These are phyloP conservation scores for Herpetospermum pedunculosum DNA, from an alignment of 306 rosid species.

Conservation along the genomic window DNA sequence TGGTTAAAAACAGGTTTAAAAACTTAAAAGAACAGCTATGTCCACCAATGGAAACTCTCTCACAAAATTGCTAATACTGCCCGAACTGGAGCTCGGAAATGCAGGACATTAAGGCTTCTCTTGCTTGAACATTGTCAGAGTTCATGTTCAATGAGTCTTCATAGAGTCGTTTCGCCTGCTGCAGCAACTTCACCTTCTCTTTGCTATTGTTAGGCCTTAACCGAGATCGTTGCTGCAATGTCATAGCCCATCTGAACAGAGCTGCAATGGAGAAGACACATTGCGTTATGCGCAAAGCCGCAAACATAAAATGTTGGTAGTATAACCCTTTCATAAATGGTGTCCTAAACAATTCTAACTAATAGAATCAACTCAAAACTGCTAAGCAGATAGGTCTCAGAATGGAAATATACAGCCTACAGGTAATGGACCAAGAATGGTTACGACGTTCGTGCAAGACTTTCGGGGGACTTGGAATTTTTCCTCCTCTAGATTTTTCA, in stretches of 20 bases:
- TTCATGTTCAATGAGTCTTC: constrained; percentile 77
- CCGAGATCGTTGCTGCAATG: constrained; percentile 84
- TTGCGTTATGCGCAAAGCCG: background rate
- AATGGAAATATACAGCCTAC: background rate
- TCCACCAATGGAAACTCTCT: background rate
- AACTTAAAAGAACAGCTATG: background rate
- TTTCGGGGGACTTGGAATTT: background rate
- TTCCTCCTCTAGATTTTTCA: background rate
- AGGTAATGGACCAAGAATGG: background rate
- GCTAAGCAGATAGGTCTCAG: background rate
- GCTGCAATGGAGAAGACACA: constrained; percentile 31
- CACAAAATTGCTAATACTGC: background rate
- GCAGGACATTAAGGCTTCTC: constrained; percentile 65
- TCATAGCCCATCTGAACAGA: constrained; percentile 76
- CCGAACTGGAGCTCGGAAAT: constrained; percentile 52
- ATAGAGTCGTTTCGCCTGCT: constrained; percentile 73
- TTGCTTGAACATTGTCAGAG: constrained; percentile 53
- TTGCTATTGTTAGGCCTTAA: constrained; percentile 65
- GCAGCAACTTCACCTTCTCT: constrained; percentile 75
- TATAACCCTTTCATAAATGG: background rate
- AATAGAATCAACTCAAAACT: background rate
- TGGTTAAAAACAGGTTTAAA: background rate
- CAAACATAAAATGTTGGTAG: background rate
- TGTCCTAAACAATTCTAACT: background rate
- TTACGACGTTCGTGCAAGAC: background rate